Percentiles rank a stretch among this genome's conserved stretches.
phyloP scores from a whole-genome alignment of 768 basidiomycete species.

The Brasilioporus rufonigricans region DNA sequence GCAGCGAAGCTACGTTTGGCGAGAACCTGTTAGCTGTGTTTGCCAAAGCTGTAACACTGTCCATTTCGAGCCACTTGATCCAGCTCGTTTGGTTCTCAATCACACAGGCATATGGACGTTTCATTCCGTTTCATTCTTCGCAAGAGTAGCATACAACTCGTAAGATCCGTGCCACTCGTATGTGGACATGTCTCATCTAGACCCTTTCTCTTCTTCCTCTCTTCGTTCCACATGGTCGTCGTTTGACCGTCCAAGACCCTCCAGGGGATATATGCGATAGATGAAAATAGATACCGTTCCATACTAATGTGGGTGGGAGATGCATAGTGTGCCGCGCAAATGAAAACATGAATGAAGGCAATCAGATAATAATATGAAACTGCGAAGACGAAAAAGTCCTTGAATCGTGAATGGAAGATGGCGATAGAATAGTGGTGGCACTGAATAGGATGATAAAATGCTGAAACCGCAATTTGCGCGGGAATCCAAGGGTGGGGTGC shows the following conservation, averaged over 20 bases:
- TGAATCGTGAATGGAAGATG: slow-evolving; percentile 3
- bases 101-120: slow-evolving; percentile 24
- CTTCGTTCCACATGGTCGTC: slow-evolving; percentile 10
- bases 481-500: slow-evolving; percentile 17
- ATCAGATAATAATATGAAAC: slow-evolving; percentile 29
- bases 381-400: slow-evolving; percentile 16
- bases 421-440: slow-evolving; percentile 1
- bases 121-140: slow-evolving; percentile 48
- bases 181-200: slow-evolving; percentile 15
- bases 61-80: neutral
- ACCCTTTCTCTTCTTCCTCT: slow-evolving; percentile 10
- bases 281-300: slow-evolving; percentile 32
- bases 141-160: slow-evolving; percentile 22
- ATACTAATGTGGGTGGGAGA: slow-evolving; percentile 28
- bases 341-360: slow-evolving; percentile 20
- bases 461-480: slow-evolving; percentile 16
- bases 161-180: slow-evolving; percentile 20
- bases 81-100: slow-evolving; percentile 1
- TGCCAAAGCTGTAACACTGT: neutral
- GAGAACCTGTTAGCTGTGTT: neutral
- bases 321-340: slow-evolving; percentile 28
- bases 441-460: neutral
- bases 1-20: neutral
- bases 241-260: slow-evolving; percentile 18
- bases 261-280: slow-evolving; percentile 26